Base-by-base conservation (phyloP, 2,329 filamentous ascomycete species). In the Hypoxylon sp. region DNA sequence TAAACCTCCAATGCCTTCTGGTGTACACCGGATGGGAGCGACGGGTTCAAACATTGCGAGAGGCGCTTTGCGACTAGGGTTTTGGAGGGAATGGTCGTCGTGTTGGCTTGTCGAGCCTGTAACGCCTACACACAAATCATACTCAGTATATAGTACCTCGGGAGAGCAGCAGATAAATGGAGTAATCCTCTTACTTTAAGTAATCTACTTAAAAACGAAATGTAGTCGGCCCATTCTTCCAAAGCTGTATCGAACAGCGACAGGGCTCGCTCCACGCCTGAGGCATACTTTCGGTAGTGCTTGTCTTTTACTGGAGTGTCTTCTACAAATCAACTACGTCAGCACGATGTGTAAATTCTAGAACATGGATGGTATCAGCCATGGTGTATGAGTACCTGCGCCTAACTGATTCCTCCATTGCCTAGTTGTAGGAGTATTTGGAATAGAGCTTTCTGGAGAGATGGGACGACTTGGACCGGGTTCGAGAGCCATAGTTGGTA, bases 171-270 rank as follows among this genome's bases (percentile, higher is more conserved):
- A 12, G 7, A 17, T 20, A 34, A 29, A 26, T 21, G 17, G 19
- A 17, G 12, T 17, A 37, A 11, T 25, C 12, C 26, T 40, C 70
- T 63, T 70, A 92, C 90, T 84, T 97, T 97, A 56, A 96, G 78
- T 37, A 99, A 79, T 56, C 91, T 86, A 68, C 90, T 95, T 47
- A 99, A 76, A 70, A 97, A 99, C 12, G 93, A 96, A 66, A 99
- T 99, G 69, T 99, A 99, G 75, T 99, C 94, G 37, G 95, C 94
- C 94, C 94, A 99, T 84, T 99, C 94, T 73, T 97, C 91, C 62
- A 97, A 79, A 20, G 91, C 86, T 11, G 90, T 92, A 69, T 99
- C 94, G 75, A 97, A 99, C 23, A 96, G 80, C 34, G 89, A 83
- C 56, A 99, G 80, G 23, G 91, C 89, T 70, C 91, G 85, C 67